These are phyloP conservation scores for Neonectria ditissima DNA, from an alignment of 2,329 filamentous ascomycete species.

Conservation along the genomic window DNA sequence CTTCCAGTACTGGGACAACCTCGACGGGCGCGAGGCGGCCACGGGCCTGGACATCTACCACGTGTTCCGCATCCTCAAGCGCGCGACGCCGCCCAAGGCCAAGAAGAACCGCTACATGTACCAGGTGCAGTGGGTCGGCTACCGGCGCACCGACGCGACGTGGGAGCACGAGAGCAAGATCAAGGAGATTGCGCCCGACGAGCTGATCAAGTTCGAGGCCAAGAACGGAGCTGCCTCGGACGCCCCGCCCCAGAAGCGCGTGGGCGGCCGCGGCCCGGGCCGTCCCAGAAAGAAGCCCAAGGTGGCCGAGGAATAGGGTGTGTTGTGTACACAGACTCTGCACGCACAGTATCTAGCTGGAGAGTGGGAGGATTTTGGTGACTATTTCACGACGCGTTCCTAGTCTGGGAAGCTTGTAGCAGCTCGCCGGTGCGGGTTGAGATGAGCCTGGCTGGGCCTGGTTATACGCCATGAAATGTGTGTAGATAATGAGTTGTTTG, in stretches of 20 bases:
- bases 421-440: neutral
- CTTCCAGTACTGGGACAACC: slow-evolving; percentile 44
- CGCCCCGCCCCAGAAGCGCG: slow-evolving; percentile 36
- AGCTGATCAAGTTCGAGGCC: slow-evolving; percentile 42
- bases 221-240: slow-evolving; percentile 30
- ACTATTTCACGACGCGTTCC: neutral
- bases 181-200: slow-evolving; percentile 38
- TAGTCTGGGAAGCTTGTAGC: neutral
- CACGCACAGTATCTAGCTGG: too few species aligned
- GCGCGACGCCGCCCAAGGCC: slow-evolving; percentile 28
- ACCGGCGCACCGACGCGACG: slow-evolving; percentile 39
- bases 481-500: neutral
- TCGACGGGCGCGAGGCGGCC: slow-evolving; percentile 39
- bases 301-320: neutral
- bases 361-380: neutral
- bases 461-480: neutral
- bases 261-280: slow-evolving; percentile 35
- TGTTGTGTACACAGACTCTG: neutral
- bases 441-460: neutral
- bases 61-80: slow-evolving; percentile 44
- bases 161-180: slow-evolving; percentile 41
- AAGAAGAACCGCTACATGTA: slow-evolving; percentile 38
- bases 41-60: slow-evolving; percentile 42
- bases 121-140: slow-evolving; percentile 45
- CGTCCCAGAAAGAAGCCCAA: slow-evolving; percentile 43